Base-by-base conservation (phyloP, 306 rosid species). In the Prunus campanulata region DNA sequence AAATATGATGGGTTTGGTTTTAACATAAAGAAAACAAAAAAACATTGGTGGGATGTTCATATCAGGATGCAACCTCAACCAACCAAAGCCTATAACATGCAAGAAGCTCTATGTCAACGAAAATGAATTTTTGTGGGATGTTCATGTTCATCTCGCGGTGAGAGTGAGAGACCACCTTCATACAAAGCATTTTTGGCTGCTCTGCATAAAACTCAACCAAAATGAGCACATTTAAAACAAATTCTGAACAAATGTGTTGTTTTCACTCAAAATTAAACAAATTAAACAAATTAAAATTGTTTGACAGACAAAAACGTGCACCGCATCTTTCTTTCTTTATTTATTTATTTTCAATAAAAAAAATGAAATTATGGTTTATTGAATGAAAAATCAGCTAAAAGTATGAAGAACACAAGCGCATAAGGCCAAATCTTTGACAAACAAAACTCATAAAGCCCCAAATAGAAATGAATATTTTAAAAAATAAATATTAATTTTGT, bases 391-490 rank as follows among this genome's bases (percentile, higher is more conserved):
- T 7, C 44, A 0, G 9, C 44, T 2, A 6, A 39, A 39, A 55
- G 2, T 70, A 22, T 7, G 22, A 56, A 72, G 22, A 72, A 54
- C 54, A 13, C 66, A 35, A 11, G 7, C 20, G 20, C 24, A 7
- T 15, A 55, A 72, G 52, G 39, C 20, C 54, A 56, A 47, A 71
- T 20, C 16, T n/a, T 35, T 52, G 63, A 39, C 9, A 39, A 39
- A 39, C n/a, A 65, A 71, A 72, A 55, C 47, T 9, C 54, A 55
- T 52, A 14, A 29, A 54, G 3, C 29, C 74, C 74, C 47, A 71
- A 70, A 19, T 14, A 51, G 30, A 51, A 51, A 70, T 47, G 6
- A 68, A 24, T 25, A 22, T 25, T 27, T 18, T 19, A 22, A 32
- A 11, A 19, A 19, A 14, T 30, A 10, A 15, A 18, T 11, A 25